Evolutionary conservation across 257 asterid species (phyloP).

Genomic region (Lantana camara): DNA sequence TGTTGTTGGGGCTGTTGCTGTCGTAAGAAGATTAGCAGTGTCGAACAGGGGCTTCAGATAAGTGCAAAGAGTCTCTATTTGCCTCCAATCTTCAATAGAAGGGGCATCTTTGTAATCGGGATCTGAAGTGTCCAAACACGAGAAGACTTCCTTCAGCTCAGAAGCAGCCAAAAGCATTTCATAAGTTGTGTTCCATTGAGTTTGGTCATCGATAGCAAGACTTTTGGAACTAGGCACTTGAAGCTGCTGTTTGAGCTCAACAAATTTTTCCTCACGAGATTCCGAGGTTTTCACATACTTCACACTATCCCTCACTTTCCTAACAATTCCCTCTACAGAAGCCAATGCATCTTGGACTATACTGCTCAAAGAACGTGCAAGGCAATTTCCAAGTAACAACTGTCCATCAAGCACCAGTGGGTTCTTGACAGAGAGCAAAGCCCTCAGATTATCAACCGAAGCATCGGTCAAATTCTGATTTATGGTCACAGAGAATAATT

Average conservation of each 20-base stretch:
- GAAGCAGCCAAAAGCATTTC: slow-evolving; percentile 83
- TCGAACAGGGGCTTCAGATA: slow-evolving; percentile 74
- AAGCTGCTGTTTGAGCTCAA: slow-evolving; percentile 79
- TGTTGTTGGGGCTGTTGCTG: slow-evolving; percentile 61
- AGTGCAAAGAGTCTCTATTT: slow-evolving; percentile 64
- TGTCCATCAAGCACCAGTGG: slow-evolving; percentile 83
- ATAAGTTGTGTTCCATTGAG: slow-evolving; percentile 91
- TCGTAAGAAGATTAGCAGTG: slow-evolving; percentile 68
- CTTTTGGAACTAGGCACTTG: slow-evolving; percentile 85
- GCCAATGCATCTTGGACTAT: slow-evolving; percentile 65
- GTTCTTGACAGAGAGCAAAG: slow-evolving; percentile 83
- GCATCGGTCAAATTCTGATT: slow-evolving; percentile 63
- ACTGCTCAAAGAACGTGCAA: slow-evolving; percentile 74
- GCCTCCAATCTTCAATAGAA: slow-evolving; percentile 70
- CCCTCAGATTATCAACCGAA: slow-evolving; percentile 67
- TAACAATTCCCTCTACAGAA: slow-evolving; percentile 53
- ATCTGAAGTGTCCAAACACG: slow-evolving; percentile 78
- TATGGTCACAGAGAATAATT: slow-evolving; percentile 74
- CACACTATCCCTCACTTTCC: slow-evolving; percentile 79
- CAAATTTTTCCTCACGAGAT: slow-evolving; percentile 77
- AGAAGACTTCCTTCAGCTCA: slow-evolving; percentile 86
- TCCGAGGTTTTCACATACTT: slow-evolving; percentile 91
- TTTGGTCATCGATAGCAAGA: slow-evolving; percentile 71
- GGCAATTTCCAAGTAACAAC: slow-evolving; percentile 71
- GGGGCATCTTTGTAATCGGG: slow-evolving; percentile 75